Conservation (phyloP, 768 basidiomycete species). For the Baorangia bicolor region DNA sequence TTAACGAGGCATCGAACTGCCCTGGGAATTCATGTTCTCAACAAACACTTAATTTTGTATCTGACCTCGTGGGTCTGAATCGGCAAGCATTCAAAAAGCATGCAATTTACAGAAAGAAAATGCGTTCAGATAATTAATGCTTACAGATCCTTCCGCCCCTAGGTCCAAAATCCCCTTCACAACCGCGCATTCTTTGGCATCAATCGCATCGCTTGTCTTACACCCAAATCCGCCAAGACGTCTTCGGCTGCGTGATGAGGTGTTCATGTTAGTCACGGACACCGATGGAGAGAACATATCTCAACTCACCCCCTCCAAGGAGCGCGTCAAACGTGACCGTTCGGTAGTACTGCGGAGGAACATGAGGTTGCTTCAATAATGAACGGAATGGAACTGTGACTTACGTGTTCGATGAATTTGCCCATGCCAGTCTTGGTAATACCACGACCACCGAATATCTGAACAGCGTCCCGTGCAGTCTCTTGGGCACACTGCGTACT, state of each 20-base stretch:
- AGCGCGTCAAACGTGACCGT: conserved; percentile 42
- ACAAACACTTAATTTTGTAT: not conserved
- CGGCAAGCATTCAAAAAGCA: not conserved
- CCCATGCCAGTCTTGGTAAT: conserved; percentile 79
- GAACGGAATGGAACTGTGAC: conserved; percentile 8
- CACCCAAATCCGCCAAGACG: conserved; percentile 75
- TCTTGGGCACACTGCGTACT: conserved; percentile 74
- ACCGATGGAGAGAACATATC: not conserved
- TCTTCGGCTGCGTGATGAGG: conserved; percentile 53
- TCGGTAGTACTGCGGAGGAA: conserved; percentile 29
- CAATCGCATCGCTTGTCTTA: conserved; percentile 71
- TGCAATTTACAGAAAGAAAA: not conserved
- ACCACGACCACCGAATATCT: conserved; percentile 85
- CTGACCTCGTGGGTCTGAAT: not conserved
- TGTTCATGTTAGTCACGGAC: not conserved
- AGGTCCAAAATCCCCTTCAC: conserved; percentile 30
- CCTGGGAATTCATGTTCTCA: not conserved
- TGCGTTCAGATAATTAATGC: not conserved
- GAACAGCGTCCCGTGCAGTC: conserved; percentile 73
- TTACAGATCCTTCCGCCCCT: not conserved
- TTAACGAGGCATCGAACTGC: not conserved
- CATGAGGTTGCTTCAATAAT: conserved; percentile 11
- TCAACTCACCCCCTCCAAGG: conserved; percentile 57
- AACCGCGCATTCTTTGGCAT: conserved; percentile 71
- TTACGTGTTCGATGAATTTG: conserved; percentile 52